phyloP scores from a whole-genome alignment of 257 asterid genomes.

The Nicotiana attenuata region DNA sequence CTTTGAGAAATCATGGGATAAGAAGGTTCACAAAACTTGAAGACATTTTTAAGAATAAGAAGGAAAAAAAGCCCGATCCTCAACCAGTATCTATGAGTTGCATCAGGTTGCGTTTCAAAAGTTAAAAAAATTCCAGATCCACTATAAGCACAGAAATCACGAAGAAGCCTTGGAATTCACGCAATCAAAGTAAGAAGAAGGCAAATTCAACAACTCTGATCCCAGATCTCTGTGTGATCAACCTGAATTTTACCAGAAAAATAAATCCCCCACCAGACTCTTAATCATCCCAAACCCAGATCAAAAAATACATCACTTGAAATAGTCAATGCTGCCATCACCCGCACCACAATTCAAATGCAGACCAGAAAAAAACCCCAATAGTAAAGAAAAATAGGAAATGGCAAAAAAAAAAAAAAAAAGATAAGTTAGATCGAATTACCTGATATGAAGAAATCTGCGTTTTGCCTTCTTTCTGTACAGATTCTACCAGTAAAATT shows the following conservation, averaged over 20 bases:
- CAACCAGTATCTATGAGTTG: not conserved
- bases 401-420: too few species aligned
- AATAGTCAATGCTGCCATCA: not conserved
- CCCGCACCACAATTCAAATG: not conserved
- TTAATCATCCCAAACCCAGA: not conserved
- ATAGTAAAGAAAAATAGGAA: too few species aligned
- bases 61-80: not conserved
- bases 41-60: not conserved
- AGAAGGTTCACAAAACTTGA: not conserved
- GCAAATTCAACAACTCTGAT: not conserved
- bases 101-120: too few species aligned
- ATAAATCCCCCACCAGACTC: not conserved
- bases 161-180: not conserved
- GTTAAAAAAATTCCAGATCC: not conserved
- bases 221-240: slow-evolving; percentile 13
- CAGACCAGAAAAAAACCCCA: not conserved
- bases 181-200: not conserved
- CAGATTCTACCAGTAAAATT: not conserved
- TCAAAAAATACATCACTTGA: not conserved
- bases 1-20: not conserved
- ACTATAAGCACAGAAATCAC: not conserved
- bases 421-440: not conserved
- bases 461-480: not conserved
- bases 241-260: not conserved
- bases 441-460: not conserved